Conservation (phyloP, 1,139 yeast genomes). For the Geotrichum reessii region DNA sequence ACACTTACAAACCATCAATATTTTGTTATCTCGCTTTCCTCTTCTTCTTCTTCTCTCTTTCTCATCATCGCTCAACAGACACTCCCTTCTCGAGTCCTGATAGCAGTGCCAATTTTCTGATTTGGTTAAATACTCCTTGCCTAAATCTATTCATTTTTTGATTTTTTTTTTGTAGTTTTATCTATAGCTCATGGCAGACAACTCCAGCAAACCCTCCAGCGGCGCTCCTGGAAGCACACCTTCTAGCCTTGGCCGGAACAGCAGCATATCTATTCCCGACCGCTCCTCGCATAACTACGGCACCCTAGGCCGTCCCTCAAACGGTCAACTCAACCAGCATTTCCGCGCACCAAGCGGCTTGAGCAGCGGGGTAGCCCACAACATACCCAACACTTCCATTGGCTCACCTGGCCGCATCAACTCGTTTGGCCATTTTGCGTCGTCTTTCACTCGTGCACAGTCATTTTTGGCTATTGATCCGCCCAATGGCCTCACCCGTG, state of each 20-base stretch:
- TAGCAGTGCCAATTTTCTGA: too few species aligned
- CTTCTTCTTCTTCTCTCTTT: not conserved
- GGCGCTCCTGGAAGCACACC: constrained; percentile 5
- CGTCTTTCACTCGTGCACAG: constrained; percentile 74
- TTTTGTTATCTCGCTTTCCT: not conserved
- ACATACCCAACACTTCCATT: not conserved
- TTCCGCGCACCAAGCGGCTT: not conserved
- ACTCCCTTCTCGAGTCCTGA: not conserved
- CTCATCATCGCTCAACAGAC: not conserved
- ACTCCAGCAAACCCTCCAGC: not conserved
- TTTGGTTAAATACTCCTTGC: too few species aligned
- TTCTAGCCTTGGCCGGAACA: constrained; percentile 4
- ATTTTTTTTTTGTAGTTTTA: too few species aligned
- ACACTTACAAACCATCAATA: not conserved
- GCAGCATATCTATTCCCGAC: not conserved
- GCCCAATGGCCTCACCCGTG: constrained; percentile 30
- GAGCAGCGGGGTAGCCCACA: not conserved
- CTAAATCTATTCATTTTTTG: too few species aligned
- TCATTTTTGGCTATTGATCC: constrained; percentile 56
- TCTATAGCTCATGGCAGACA: not conserved
- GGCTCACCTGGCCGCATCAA: constrained; percentile 37
- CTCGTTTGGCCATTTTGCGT: constrained; percentile 71
- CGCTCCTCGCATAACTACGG: constrained; percentile 2
- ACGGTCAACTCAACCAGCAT: not conserved
- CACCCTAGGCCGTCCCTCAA: constrained; percentile 3